Percentiles rank a stretch among this genome's conserved stretches.
Evolutionary conservation across 257 asterid species (phyloP).

Genomic region (Solanum chmielewskii): DNA sequence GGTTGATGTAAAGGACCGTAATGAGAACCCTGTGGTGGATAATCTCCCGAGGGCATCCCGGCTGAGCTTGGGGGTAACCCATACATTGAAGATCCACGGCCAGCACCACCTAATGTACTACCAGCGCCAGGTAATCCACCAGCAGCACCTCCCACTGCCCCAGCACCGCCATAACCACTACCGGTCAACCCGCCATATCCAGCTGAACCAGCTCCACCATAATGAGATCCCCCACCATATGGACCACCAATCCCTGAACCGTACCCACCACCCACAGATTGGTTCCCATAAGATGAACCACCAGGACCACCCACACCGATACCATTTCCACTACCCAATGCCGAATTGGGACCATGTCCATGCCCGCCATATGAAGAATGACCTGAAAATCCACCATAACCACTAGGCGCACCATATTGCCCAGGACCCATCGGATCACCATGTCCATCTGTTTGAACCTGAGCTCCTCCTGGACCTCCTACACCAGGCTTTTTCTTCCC

Average conservation of each 20-base stretch:
- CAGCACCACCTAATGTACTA: slow-evolving; percentile 13
- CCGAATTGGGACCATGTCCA: neutral
- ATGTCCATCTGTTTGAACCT: slow-evolving; percentile 28
- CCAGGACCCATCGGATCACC: slow-evolving; percentile 35
- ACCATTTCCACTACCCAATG: slow-evolving; percentile 8
- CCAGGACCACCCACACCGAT: slow-evolving; percentile 37
- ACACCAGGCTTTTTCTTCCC: slow-evolving; percentile 55
- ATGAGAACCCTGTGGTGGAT: slow-evolving; percentile 31
- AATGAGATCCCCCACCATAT: slow-evolving; percentile 39
- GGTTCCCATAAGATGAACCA: slow-evolving; percentile 30
- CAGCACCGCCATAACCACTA: slow-evolving; percentile 12
- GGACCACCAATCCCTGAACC: slow-evolving; percentile 21
- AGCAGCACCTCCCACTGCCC: slow-evolving; percentile 15
- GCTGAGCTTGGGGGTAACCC: slow-evolving; percentile 48
- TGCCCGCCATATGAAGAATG: neutral
- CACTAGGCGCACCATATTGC: slow-evolving; percentile 46
- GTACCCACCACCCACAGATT: slow-evolving; percentile 36
- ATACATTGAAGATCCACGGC: slow-evolving; percentile 54
- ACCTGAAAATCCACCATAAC: slow-evolving; percentile 40
- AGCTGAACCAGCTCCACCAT: slow-evolving; percentile 38
- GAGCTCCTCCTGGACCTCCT: slow-evolving; percentile 27
- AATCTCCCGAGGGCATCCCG: slow-evolving; percentile 45
- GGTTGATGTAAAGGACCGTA: slow-evolving; percentile 41
- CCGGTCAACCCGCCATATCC: slow-evolving; percentile 33
- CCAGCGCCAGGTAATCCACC: slow-evolving; percentile 5